Base-by-base conservation (phyloP, 1,284 basidiomycete genomes). In the Agaricales sp. region DNA sequence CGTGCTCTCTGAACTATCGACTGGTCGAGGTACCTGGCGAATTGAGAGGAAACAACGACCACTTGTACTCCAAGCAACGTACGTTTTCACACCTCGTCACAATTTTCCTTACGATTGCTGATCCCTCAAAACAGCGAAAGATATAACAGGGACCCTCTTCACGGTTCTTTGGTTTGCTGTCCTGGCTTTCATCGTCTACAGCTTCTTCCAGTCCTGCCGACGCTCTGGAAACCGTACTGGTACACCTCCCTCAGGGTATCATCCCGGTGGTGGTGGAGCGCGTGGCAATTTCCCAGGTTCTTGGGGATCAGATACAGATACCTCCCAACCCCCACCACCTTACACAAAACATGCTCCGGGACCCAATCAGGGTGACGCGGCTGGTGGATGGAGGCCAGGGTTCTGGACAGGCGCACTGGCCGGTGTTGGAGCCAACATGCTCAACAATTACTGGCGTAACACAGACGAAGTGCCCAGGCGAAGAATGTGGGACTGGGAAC, bases 401-500 rank as follows among this genome's bases (percentile, higher is more conserved):
- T 92, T 92, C 61, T 91, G 82, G 85, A 82, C 81, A 0, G 90
- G 91, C 13, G 74, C 77, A 1, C 59, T 83, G 1, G 89, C 87
- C 4, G 82, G 80, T 35, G 61, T 83, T 0, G 83, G 78, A 0
- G 74, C 77, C 18, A 77, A 79, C 55, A 58, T 82, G 4, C 67
- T 71, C 59, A 80, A 76, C 54, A 64, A 70, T 20, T 56, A 58
- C 19, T 54, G 49, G 24, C 26, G 49, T 48, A 57, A 61, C 44
- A 48, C 23, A 50, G 46, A 52, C 59, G 41, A 52, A 52, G 44
- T 57, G 20, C 44, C 20, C 13, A 8, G 21, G 8, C 12, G n/a
- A 51, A 52, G 53, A 41, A 20, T 20, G 16, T 70, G 69, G 54
- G 78, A 82, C 54, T 80, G 79, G 79, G 75, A 81, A 61, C 63